phyloP scores from a whole-genome alignment of 192 early-diverging fungal species.

The Thamnidium elegans region DNA sequence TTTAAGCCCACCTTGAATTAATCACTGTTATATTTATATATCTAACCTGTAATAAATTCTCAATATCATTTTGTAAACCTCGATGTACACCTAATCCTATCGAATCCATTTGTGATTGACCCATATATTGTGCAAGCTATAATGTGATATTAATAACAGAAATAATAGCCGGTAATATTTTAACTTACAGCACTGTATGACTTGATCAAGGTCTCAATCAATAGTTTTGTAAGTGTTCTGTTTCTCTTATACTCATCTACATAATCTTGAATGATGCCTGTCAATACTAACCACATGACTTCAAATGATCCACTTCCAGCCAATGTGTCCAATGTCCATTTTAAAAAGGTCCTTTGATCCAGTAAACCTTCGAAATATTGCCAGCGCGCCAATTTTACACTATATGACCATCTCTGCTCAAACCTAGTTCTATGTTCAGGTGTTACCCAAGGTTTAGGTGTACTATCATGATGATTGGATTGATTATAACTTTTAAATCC shows the following conservation, averaged over 20 bases:
- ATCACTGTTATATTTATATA: neutral
- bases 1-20: too few relatives aligned
- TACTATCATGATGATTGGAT: constrained; percentile 20
- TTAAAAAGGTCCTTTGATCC: constrained; percentile 51
- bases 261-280: constrained; percentile 50
- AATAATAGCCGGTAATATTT: neutral
- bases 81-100: constrained; percentile 34
- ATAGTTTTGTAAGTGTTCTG: constrained; percentile 47
- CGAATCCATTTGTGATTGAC: constrained; percentile 28
- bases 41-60: constrained; percentile 47
- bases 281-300: constrained; percentile 38
- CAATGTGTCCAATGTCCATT: constrained; percentile 43
- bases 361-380: constrained; percentile 55
- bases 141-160: neutral
- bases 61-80: constrained; percentile 46
- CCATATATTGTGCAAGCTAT: constrained; percentile 18
- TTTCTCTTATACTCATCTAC: constrained; percentile 51
- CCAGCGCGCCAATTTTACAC: constrained; percentile 53
- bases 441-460: constrained; percentile 43
- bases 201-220: constrained; percentile 52
- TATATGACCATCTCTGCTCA: constrained; percentile 45
- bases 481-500: neutral
- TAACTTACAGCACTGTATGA: constrained; percentile 46
- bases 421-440: constrained; percentile 43
- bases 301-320: constrained; percentile 37